These are phyloP conservation scores for Quercus bicolor DNA, from an alignment of 306 rosid species.

Conservation along the genomic window DNA sequence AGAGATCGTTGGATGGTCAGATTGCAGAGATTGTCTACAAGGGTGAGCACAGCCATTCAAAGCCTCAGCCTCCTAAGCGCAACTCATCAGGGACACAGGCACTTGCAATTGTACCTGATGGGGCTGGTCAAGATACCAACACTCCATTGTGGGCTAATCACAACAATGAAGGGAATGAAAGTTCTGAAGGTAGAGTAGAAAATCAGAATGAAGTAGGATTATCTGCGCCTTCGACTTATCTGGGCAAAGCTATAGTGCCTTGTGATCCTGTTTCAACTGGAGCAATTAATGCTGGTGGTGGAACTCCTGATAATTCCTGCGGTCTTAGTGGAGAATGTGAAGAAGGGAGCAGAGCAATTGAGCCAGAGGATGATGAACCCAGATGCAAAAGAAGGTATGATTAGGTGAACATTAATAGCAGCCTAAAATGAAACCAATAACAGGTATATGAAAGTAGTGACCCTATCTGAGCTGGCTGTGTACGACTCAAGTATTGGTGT, in stretches of 20 bases:
- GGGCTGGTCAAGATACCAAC: constrained; percentile 45
- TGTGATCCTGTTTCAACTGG: constrained; percentile 34
- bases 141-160: constrained; percentile 31
- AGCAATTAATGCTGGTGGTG: constrained; percentile 30
- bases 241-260: constrained; percentile 30
- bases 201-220: constrained; percentile 42
- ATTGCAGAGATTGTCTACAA: constrained; percentile 93
- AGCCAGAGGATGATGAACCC: constrained; percentile 50
- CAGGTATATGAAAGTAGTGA: not conserved
- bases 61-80: constrained; percentile 75
- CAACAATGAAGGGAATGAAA: constrained; percentile 47
- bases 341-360: constrained; percentile 62
- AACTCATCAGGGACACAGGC: constrained; percentile 54
- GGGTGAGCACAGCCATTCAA: constrained; percentile 90
- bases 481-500: not conserved
- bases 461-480: not conserved
- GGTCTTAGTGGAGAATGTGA: constrained; percentile 68
- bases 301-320: constrained; percentile 52
- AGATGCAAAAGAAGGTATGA: constrained; percentile 67
- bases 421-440: not conserved
- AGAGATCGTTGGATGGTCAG: constrained; percentile 84
- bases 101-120: constrained; percentile 43
- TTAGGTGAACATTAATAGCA: not conserved
- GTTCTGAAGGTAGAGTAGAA: constrained; percentile 47
- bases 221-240: constrained; percentile 28